Evolutionary conservation across 495 filamentous ascomycete species (phyloP), one percentile per base, ranked within the genome.

Genomic region (Talaromyces liani): DNA sequence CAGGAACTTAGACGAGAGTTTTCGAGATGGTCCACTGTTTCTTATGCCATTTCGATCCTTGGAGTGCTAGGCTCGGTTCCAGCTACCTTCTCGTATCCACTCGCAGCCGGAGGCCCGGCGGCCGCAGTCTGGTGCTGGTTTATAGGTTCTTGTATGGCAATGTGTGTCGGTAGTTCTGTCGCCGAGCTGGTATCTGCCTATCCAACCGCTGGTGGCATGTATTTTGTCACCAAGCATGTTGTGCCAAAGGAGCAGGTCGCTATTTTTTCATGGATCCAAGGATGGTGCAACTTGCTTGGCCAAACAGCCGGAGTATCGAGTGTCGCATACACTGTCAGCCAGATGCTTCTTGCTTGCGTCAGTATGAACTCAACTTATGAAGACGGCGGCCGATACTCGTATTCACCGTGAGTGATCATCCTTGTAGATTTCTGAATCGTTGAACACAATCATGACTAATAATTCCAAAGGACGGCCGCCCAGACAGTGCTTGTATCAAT

Each of bases 121-220:
- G 87, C 87, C 6, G 86, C 85, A 10, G 85, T 89, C 18, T 90
- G 87, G 87, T 84, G 85, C 58, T 90, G 87, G 87, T 80, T 88
- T 64, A 77, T 88, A 61, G 87, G 87, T 49, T 87, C 85, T 6
- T 77, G 79, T 65, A 88, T 88, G 86, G 85, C 86, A 5, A 82
- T 85, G 77, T 85, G 82, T 62, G 88, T 88, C 63, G 84, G 85
- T 2, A 85, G 82, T 64, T 88, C 84, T 53, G 85, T 87, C 18
- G 80, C 84, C 12, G 84, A 87, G 69, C 70, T 87, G 22, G 84
- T 86, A 22, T 87, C 84, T 6, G 84, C 84, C 8, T 87, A 87
- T 69, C 84, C 84, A 25, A 87, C 84, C 4, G 84, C 84, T 2
- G 84, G 84, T 3, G 84, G 84, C 3, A 87, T 87, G 84, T 87